Evolutionary conservation across 208 protist species (phyloP), one percentile per base, ranked within the genome.

Genomic region (Leishmania braziliensis): DNA sequence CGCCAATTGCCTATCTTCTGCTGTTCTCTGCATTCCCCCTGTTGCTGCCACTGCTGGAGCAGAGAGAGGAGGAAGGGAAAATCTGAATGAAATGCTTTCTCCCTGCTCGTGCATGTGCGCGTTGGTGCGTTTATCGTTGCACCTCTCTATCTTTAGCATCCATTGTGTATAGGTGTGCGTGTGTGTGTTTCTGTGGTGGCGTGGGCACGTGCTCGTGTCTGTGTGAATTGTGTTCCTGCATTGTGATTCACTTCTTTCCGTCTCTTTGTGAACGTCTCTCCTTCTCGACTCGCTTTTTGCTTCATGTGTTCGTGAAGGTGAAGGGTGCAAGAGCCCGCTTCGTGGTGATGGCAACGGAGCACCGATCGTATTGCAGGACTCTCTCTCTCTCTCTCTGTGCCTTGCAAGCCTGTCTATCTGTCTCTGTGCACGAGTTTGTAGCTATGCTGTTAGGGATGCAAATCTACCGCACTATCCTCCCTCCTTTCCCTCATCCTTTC

Each of bases 161-260:
- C 6, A 54, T 63, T 43, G 50, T 14, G 71, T 60, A 39, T 78
- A 33, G 26, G n/a, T 65, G 60, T 72, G 68, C 77, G 43, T 78
- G 69, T 58, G 66, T 81, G 39, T 58, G 54, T 51, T 9, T 10
- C 6, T 77, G 63, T 54, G 39, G 43, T 39, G 70, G n/a, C 29
- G n/a, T 14, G 48, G 6, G 70, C n/a, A 75, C 48, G 48, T 75
- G 26, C 9, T 56, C 26, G 48, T 56, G 46, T 62, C 18, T 56
- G 16, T 63, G 16, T 63, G 29, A 14, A 23, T 29, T 58, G 29
- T 58, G 51, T 18, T 76, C 72, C 50, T 46, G 29, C 39, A 51
- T 73, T 53, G 69, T 53, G 46, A 73, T 60, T 56, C 43, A 43
- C 43, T 36, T 66, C 46, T n/a, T 75, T 66, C 16, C 29, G 77